Base-by-base conservation (phyloP, 805 yeast species). In the Sugiyamaella mastotermitis region DNA sequence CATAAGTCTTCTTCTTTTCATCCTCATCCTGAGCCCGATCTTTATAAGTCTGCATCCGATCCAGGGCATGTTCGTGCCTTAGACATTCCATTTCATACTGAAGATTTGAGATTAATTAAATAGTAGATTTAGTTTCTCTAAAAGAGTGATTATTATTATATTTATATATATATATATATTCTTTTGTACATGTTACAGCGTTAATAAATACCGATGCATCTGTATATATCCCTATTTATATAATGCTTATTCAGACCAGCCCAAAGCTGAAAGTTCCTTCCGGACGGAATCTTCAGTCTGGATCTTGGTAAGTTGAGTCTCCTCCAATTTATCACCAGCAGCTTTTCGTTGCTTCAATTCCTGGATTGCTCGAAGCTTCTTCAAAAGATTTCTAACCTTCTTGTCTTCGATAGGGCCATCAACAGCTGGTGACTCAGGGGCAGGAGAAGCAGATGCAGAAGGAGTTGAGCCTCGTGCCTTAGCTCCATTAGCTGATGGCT, bases 311-410 rank as follows among this genome's bases (percentile, higher is more conserved):
- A 85, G 66, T 67, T 92, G 99, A 22, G 97, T 92, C 53, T 81
- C 94, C 64, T 92, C 98, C 50, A 92, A 72, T 45, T 78, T 70
- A 47, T 87, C 96, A 35, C 90, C 94, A 40, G 66, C 69, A 6
- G 81, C 83, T 64, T 84, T 87, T 59, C 90, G 84, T 69, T 75
- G 74, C 62, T 88, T 88, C 54, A 92, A 72, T 38, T 78, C 78
- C 61, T 88, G 95, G 51, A 92, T 92, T n/a, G 98, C 97, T 56
- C 97, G 75, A 47, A 90, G 72, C 64, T 92, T 92, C 68, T 92
- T 92, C 62, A 88, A 72, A 58, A 92, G 71, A 22, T 92, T 78
- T 59, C 98, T 76, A 47, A 86, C 80, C 64, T 88, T 87, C 71
- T 88, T 92, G 52, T 90, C 97, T 62, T 90, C 97, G 28, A 84